Percentiles rank a stretch among this genome's conserved stretches.
These are phyloP conservation scores for Begonia loranthoides DNA, from an alignment of 306 rosid species.

Conservation along the genomic window DNA sequence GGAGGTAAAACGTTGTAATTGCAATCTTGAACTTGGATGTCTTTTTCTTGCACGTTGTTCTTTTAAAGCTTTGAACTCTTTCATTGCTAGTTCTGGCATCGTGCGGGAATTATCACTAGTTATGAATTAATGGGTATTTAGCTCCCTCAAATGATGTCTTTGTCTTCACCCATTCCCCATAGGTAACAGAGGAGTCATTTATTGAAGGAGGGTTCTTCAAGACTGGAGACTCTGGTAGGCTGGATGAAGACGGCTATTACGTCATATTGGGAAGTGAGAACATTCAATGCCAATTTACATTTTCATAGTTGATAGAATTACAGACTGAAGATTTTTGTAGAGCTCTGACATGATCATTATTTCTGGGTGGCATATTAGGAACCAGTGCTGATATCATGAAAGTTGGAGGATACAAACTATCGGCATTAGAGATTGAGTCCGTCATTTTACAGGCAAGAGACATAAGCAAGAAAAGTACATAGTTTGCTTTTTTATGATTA, in stretches of 20 bases:
- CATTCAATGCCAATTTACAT: background rate
- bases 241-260: conserved; percentile 73
- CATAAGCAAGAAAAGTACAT: conserved; percentile 1
- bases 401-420: conserved; percentile 86
- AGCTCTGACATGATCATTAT: no score
- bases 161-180: background rate
- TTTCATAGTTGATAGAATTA: no score
- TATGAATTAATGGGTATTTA: no score
- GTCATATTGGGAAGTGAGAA: conserved; percentile 86
- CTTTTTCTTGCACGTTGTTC: no score
- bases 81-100: no score
- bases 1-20: conserved; percentile 34
- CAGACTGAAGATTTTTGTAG: no score
- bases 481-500: background rate
- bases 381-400: conserved; percentile 82
- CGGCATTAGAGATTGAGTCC: conserved; percentile 93
- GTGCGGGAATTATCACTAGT: no score
- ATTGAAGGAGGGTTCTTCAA: conserved; percentile 72
- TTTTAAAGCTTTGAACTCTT: no score
- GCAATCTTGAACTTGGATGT: no score
- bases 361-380: conserved; percentile 35
- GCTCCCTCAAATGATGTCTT: no score
- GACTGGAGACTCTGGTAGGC: conserved; percentile 87
- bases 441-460: conserved; percentile 50
- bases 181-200: conserved; percentile 73